Evolutionary conservation across 805 yeast species (phyloP), one percentile per base, ranked within the genome.

Genomic region (Kodamaea sagamina): DNA sequence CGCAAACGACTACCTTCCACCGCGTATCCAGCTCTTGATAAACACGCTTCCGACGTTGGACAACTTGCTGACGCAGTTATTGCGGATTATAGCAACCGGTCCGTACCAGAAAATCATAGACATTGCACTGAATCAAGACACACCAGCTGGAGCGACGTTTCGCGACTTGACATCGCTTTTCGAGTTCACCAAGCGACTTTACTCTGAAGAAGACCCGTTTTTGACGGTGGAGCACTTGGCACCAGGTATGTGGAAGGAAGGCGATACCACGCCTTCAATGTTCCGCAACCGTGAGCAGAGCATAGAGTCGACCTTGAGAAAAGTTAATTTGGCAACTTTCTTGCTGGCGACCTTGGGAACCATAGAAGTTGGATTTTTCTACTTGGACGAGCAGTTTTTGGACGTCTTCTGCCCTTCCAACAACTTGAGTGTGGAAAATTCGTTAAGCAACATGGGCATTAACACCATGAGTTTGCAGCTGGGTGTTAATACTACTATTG

Each of bases 261-360:
- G 82, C n/a, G 72, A 72, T 5, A 63, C 72, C 6, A 76, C 85
- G 0, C 86, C 88, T 0, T 55, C 68, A 19, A 71, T 82, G 57
- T 68, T 83, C 51, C 71, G 73, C 49, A 81, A 78, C 41, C 75
- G 81, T 46, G 88, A 82, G 52, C 83, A 80, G 47, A 74, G 80
- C 39, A 67, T 81, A 44, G 78, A 75, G 58, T 72, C 79, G 29
- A 82, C 93, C 0, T 62, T 92, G 25, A 80, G 95, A 46, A 86
- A 92, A 53, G 86, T 89, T 1, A 93, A 93, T 54, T 65, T 93
- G 49, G 87, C 96, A 0, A 89, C 96, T 0, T 93, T 89, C 57
- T 67, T 89, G 31, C 77, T 89, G n/a, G 93, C 97, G 0, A 79
- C 93, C 1, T 72, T 90, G 46, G 96, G 96, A 37, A 74, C 87